Conservation (phyloP, 2,329 filamentous ascomycete species). For the Fusarium penzigii region DNA sequence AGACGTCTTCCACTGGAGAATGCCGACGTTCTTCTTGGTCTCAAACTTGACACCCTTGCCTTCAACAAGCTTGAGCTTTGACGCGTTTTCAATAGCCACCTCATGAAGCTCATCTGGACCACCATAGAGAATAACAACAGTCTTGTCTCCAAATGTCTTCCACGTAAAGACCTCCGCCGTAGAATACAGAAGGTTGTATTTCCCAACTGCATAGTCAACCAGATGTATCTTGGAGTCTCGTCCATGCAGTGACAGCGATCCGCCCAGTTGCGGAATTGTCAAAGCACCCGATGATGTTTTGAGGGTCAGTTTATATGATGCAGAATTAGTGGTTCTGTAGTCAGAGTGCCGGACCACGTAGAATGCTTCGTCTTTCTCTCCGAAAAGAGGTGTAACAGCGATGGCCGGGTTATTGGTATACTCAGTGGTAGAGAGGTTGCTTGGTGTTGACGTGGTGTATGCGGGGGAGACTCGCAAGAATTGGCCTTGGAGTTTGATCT, state of each 20-base stretch:
- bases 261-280: constrained; percentile 58
- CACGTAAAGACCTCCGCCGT: constrained; percentile 71
- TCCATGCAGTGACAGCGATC: constrained; percentile 57
- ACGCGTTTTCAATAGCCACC: constrained; percentile 47
- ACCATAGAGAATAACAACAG: constrained; percentile 64
- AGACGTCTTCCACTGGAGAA: constrained; percentile 36
- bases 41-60: constrained; percentile 31
- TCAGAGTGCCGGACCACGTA: constrained; percentile 68
- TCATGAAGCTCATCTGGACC: constrained; percentile 64
- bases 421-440: constrained; percentile 49
- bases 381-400: constrained; percentile 62
- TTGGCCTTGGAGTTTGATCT: constrained; percentile 74
- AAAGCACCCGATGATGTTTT: constrained; percentile 54
- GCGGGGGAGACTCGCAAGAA: constrained; percentile 73
- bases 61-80: constrained; percentile 19
- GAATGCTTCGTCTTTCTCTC: constrained; percentile 54
- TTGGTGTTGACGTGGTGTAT: constrained; percentile 63
- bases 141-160: constrained; percentile 62
- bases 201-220: constrained; percentile 64
- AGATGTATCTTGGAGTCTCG: constrained; percentile 70
- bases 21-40: constrained; percentile 12
- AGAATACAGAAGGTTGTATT: constrained; percentile 63
- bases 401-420: constrained; percentile 54
- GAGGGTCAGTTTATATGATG: constrained; percentile 64
- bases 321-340: constrained; percentile 59